These are phyloP conservation scores for Neurospora sp. DNA, from an alignment of 495 filamentous ascomycete species.

Conservation along the genomic window DNA sequence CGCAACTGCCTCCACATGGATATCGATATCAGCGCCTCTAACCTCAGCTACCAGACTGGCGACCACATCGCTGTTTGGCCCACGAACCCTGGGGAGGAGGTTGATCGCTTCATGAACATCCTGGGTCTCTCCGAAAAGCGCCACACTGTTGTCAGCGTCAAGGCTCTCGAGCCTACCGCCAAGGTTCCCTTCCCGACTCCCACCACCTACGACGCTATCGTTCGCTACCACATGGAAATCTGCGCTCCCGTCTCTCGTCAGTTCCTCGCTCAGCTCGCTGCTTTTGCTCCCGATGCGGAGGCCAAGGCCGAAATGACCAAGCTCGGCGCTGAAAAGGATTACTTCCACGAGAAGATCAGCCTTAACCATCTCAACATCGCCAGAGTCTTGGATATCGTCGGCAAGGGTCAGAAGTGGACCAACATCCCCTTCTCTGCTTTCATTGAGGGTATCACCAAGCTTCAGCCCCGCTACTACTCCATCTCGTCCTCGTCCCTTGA, in stretches of 20 bases:
- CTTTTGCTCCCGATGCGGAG: constrained; percentile 80
- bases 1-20: constrained; percentile 97
- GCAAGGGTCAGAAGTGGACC: constrained; percentile 60
- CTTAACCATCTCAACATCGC: constrained; percentile 83
- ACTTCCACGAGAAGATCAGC: constrained; percentile 83
- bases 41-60: constrained; percentile 85
- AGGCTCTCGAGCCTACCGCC: constrained; percentile 87
- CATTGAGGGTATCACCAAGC: constrained; percentile 87
- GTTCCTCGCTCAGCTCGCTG: constrained; percentile 75
- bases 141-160: constrained; percentile 77
- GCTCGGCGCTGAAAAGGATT: constrained; percentile 88
- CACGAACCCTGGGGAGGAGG: constrained; percentile 86
- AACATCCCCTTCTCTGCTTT: constrained; percentile 87
- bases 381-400: constrained; percentile 69
- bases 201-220: constrained; percentile 88
- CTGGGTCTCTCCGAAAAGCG: constrained; percentile 68
- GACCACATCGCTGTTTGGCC: constrained; percentile 98
- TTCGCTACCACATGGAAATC: constrained; percentile 96
- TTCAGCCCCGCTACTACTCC: constrained; percentile 97
- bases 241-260: constrained; percentile 93
- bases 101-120: constrained; percentile 78
- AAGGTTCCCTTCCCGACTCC: constrained; percentile 97
- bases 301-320: constrained; percentile 79
- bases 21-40: constrained; percentile 79
- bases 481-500: constrained; percentile 95